Percentiles rank a stretch among this genome's conserved stretches.
phyloP scores from a whole-genome alignment of 306 rosid genomes.

The Cucurbita maxima region DNA sequence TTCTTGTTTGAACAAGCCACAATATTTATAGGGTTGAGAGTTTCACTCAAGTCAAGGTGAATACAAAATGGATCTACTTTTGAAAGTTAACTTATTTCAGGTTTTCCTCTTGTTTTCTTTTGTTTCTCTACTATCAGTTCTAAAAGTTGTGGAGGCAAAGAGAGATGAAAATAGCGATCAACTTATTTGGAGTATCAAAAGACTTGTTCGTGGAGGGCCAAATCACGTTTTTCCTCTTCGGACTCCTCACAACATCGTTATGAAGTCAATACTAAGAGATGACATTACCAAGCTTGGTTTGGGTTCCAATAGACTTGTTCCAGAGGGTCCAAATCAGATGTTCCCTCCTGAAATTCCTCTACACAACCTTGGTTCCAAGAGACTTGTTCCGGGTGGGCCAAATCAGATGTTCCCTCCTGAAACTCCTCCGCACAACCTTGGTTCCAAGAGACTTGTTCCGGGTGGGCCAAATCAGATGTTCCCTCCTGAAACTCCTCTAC shows the following conservation, averaged over 20 bases:
- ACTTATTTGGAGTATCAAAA: background rate
- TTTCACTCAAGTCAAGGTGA: background rate
- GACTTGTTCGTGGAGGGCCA: background rate
- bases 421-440: background rate
- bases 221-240: background rate
- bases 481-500: background rate
- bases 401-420: background rate
- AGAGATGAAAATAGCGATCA: background rate
- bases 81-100: background rate
- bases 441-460: background rate
- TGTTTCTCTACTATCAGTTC: background rate
- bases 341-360: background rate
- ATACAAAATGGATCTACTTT: background rate
- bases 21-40: background rate
- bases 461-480: background rate
- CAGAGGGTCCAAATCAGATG: background rate
- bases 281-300: background rate
- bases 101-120: background rate
- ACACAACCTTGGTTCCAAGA: background rate
- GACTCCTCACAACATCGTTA: background rate
- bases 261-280: background rate
- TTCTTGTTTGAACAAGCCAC: background rate
- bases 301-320: background rate
- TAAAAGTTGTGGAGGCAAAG: background rate
- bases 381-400: background rate